Evolutionary conservation across 805 yeast species (phyloP).

Genomic region (Pichia thaimueangensis): DNA sequence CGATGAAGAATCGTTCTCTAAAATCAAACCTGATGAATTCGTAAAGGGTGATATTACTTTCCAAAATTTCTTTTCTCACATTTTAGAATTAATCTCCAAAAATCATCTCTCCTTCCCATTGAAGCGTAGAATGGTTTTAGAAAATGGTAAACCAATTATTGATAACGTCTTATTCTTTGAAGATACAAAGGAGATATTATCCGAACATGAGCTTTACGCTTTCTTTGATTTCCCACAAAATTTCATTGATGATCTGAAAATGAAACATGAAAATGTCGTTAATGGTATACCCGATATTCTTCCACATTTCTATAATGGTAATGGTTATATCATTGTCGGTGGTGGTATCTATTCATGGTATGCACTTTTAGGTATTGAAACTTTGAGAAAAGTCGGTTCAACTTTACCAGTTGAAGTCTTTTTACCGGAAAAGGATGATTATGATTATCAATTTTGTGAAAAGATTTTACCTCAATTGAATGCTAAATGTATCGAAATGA

Average conservation of each 20-base stretch:
- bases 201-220: conserved; percentile 23
- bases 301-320: conserved; percentile 28
- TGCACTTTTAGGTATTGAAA: conserved; percentile 56
- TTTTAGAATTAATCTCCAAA: conserved; percentile 25
- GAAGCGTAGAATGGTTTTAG: conserved; percentile 24
- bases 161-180: conserved; percentile 27
- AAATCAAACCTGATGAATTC: conserved; percentile 25
- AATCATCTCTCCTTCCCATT: conserved; percentile 29
- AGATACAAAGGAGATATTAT: conserved; percentile 22
- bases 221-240: conserved; percentile 28
- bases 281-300: conserved; percentile 23
- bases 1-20: conserved; percentile 23
- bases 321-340: conserved; percentile 66
- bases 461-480: conserved; percentile 52
- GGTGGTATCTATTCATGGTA: conserved; percentile 76
- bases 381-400: conserved; percentile 61
- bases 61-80: conserved; percentile 28
- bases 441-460: conserved; percentile 66
- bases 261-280: conserved; percentile 29
- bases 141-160: conserved; percentile 30
- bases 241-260: conserved; percentile 28
- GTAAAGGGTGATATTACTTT: conserved; percentile 29
- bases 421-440: conserved; percentile 64
- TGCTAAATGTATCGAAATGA: conserved; percentile 62
- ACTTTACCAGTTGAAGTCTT: conserved; percentile 75